These are phyloP conservation scores for Orbilia brochopaga DNA, from an alignment of 2,329 filamentous ascomycete genomes.

Conservation along the genomic window DNA sequence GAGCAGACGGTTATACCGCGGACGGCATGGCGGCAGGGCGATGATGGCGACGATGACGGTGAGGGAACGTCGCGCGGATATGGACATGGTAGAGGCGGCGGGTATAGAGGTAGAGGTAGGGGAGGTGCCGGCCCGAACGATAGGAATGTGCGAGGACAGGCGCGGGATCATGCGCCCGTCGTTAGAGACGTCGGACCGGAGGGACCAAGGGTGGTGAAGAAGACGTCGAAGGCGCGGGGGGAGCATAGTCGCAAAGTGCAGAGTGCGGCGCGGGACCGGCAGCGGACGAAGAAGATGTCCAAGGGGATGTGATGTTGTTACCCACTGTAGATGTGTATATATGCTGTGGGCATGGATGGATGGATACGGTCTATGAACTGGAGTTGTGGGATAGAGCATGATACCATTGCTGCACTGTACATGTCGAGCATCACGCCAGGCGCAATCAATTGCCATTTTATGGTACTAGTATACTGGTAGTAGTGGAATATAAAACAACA, in stretches of 20 bases:
- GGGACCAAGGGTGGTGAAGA: constrained; percentile 27
- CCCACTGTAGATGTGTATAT: background rate
- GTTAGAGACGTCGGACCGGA: constrained; percentile 26
- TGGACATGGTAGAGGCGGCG: background rate
- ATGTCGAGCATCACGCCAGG: too few relatives aligned
- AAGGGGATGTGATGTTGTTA: constrained; percentile 17
- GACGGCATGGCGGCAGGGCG: constrained; percentile 35
- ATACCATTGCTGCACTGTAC: too few relatives aligned
- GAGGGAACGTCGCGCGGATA: background rate
- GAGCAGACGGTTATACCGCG: constrained; percentile 14
- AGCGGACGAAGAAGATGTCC: constrained; percentile 43
- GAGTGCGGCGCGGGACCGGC: constrained; percentile 36
- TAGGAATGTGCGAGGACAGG: constrained; percentile 26
- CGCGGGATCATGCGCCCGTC: constrained; percentile 35
- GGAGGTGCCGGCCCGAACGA: constrained; percentile 36
- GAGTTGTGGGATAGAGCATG: too few relatives aligned
- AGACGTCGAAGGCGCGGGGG: constrained; percentile 42
- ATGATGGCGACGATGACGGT: constrained; percentile 23
- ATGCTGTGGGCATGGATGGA: background rate
- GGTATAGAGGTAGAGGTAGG: background rate
- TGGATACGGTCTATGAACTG: too few relatives aligned
- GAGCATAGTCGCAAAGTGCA: constrained; percentile 46
- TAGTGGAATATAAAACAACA: too few relatives aligned
- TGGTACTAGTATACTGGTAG: too few relatives aligned
- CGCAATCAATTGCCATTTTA: too few relatives aligned